These are phyloP conservation scores for Leccinum ochraceum DNA, from an alignment of 768 basidiomycete species.

Conservation along the genomic window DNA sequence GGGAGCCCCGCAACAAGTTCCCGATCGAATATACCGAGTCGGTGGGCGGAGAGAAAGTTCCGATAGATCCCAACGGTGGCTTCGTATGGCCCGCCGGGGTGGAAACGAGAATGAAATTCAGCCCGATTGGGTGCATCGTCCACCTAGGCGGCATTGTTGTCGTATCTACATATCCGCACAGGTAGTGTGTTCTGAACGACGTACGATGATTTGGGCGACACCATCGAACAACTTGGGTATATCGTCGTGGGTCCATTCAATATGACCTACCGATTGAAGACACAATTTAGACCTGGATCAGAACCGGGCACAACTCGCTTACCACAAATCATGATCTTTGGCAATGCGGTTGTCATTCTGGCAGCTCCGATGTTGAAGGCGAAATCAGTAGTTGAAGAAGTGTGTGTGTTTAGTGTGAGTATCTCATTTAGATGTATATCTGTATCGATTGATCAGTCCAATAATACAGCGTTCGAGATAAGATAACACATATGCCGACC, in stretches of 20 bases:
- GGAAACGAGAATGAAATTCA: conserved; percentile 47
- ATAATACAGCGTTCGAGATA: too few species aligned
- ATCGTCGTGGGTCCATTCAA: conserved; percentile 80
- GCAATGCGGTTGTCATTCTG: conserved; percentile 13
- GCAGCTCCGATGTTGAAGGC: background rate
- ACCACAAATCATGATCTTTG: conserved; percentile 36
- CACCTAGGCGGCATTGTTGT: conserved; percentile 18
- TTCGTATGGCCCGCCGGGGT: conserved; percentile 47
- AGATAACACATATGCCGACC: too few species aligned
- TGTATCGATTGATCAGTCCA: too few species aligned
- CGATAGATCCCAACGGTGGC: conserved; percentile 51
- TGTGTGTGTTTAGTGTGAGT: too few species aligned
- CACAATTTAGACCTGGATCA: background rate
- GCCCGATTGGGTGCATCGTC: conserved; percentile 44
- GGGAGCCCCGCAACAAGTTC: conserved; percentile 62
- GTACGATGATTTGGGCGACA: conserved; percentile 74
- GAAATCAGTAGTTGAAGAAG: too few species aligned
- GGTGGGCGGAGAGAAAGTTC: conserved; percentile 43
- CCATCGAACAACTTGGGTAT: conserved; percentile 57
- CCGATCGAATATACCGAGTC: conserved; percentile 50
- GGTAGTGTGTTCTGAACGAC: conserved; percentile 27
- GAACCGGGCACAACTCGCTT: background rate
- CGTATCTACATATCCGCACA: too few species aligned
- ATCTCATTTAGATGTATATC: too few species aligned
- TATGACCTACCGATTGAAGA: conserved; percentile 43